Evolutionary conservation across 176 grass and related monocot genomes (phyloP).

Genomic region (Carex scoparia): DNA sequence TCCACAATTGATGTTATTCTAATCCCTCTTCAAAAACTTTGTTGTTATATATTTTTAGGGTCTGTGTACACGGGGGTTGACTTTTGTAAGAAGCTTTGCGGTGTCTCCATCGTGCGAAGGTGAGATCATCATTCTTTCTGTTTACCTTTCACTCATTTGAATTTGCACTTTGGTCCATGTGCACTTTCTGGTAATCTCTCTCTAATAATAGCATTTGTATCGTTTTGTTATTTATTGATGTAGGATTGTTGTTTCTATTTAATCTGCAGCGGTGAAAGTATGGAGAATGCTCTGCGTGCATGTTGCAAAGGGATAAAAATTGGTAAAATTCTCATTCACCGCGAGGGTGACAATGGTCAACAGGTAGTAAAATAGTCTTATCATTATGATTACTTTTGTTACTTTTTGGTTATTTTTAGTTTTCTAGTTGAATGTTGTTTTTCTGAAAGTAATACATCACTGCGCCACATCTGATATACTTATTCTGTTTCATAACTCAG

Average conservation of each 20-base stretch:
- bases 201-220: not conserved
- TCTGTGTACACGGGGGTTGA: slow-evolving; percentile 82
- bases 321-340: slow-evolving; percentile 95
- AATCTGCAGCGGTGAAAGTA: slow-evolving; percentile 87
- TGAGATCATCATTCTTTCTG: slow-evolving; percentile 32
- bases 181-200: not conserved
- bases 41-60: slow-evolving; percentile 40
- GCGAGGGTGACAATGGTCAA: slow-evolving; percentile 86
- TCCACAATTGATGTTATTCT: not conserved
- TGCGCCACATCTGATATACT: not conserved
- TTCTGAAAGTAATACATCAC: not conserved
- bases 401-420: slow-evolving; percentile 2
- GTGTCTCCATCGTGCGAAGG: slow-evolving; percentile 93
- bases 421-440: not conserved
- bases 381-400: not conserved
- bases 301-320: slow-evolving; percentile 99
- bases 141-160: slow-evolving; percentile 15
- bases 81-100: slow-evolving; percentile 98
- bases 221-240: slow-evolving; percentile 1
- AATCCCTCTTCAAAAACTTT: not conserved
- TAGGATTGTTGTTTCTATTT: not conserved
- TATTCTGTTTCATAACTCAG: slow-evolving; percentile 31
- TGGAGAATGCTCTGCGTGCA: slow-evolving; percentile 94
- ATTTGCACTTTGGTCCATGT: not conserved
- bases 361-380: slow-evolving; percentile 41